Evolutionary conservation across 1,284 basidiomycete genomes (phyloP), one percentile per base, ranked within the genome.

Genomic region (Ganoderma sp.): DNA sequence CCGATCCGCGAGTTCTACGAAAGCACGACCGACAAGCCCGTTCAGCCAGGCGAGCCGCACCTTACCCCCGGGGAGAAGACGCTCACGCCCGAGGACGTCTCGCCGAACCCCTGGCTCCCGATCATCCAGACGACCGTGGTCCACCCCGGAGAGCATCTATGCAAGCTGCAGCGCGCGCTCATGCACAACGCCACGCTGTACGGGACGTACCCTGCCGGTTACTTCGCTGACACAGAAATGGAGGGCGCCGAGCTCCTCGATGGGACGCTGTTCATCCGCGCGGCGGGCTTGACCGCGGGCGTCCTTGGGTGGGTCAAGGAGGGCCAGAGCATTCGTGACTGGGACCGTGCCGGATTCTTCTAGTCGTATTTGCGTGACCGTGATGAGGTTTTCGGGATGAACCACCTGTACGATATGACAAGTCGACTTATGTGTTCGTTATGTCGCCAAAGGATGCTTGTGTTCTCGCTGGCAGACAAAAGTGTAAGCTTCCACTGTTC

Each of bases 141-240:
- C 7, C 84, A 87, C 69, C 85, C 86, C 1, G 87, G 90, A 69
- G 87, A 89, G 67, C 90, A 91, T 73, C 75, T 90, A 6, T 82
- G 84, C 67, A 90, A 90, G 77, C 73, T 82, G 2, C 84, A 87
- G 71, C 82, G 90, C 17, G 80, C 88, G 2, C 76, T 91, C 28
- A 81, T 83, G 3, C 84, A 87, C 75, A 88, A 82, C 72, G 82
- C 80, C 1, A 71, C 75, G 12, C 54, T 84, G 43, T 90, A 87
- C 67, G 87, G 88, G 4, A 72, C 75, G 42, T 77, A 82, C 9
- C 68, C 77, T 9, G 69, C 80, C 0, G 84, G 84, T 2, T 75
- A 76, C 61, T 79, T 78, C 61, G 69, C 70, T 17, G 45, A 67
- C 42, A 63, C 61, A 0, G 85, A 84, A 1, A 71, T 87, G 61